Evolutionary conservation across 805 yeast genomes (phyloP).

Genomic region (Millerozyma miso): DNA sequence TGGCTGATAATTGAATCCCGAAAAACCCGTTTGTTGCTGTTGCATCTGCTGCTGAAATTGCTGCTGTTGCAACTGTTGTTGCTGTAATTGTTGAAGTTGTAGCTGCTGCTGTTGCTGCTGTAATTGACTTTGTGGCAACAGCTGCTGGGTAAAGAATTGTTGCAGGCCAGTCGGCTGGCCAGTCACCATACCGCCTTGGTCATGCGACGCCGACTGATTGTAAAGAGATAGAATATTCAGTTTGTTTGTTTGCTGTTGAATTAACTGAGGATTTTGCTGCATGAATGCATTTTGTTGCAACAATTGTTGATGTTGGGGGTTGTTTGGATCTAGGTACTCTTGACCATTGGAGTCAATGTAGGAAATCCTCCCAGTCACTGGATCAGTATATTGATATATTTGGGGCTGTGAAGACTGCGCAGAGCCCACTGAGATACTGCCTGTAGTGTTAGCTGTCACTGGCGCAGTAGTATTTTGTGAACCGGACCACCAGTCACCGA

Average conservation of each 20-base stretch:
- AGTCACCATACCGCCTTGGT: conserved; percentile 22
- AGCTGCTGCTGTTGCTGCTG: conserved; percentile 9
- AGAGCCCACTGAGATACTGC: conserved; percentile 22
- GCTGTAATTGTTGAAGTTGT: conserved; percentile 12
- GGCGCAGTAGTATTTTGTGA: conserved; percentile 4
- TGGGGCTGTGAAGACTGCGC: conserved; percentile 36
- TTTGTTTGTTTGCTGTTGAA: conserved; percentile 35
- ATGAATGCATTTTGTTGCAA: conserved; percentile 17
- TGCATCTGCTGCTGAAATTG: conserved; percentile 12
- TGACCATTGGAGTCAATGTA: conserved; percentile 69
- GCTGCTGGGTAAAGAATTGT: background rate
- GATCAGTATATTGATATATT: conserved; percentile 68
- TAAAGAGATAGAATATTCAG: conserved; percentile 40
- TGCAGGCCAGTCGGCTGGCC: conserved; percentile 10
- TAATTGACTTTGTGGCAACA: conserved; percentile 1
- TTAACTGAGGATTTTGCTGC: conserved; percentile 30
- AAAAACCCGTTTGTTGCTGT: conserved; percentile 8
- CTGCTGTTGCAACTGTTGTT: conserved; percentile 7
- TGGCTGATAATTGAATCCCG: conserved; percentile 4
- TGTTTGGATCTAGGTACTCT: conserved; percentile 49
- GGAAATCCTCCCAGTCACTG: conserved; percentile 60
- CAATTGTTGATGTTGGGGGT: conserved; percentile 41
- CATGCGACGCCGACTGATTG: conserved; percentile 29
- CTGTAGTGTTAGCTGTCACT: conserved; percentile 15
- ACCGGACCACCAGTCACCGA: conserved; percentile 32